Evolutionary conservation across 2,329 filamentous ascomycete genomes (phyloP).

Genomic region (Spiromastix sp.): DNA sequence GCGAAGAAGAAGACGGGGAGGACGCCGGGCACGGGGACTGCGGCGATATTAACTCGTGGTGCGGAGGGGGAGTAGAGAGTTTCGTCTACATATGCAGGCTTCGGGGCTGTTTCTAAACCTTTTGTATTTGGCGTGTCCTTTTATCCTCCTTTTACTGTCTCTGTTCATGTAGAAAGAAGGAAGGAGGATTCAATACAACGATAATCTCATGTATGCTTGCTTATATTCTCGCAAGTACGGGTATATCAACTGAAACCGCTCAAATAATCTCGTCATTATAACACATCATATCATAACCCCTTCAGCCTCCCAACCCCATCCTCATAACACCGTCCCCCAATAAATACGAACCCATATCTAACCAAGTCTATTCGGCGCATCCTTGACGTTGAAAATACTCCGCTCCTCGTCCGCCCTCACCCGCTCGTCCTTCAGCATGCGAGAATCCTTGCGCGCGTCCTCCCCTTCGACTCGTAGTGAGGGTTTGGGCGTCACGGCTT

Average conservation of each 20-base stretch:
- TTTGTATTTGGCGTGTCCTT: too few species aligned
- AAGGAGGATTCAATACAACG: too few species aligned
- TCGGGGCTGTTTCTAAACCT: too few species aligned
- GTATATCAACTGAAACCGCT: too few species aligned
- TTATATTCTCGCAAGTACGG: too few species aligned
- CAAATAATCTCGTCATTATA: too few species aligned
- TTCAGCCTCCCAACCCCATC: not conserved
- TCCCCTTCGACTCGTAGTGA: conserved; percentile 82
- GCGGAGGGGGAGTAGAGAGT: conserved; percentile 25
- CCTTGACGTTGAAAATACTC: conserved; percentile 66
- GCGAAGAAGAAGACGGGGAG: conserved; percentile 85
- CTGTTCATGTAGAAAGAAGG: too few species aligned
- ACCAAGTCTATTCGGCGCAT: conserved; percentile 65
- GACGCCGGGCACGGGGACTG: conserved; percentile 33
- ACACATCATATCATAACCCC: too few species aligned
- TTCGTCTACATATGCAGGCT: too few species aligned
- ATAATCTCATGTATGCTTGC: too few species aligned
- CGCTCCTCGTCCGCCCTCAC: conserved; percentile 49
- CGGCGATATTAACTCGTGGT: conserved; percentile 62
- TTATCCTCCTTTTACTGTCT: too few species aligned
- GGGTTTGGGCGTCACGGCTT: conserved; percentile 74
- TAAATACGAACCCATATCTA: conserved; percentile 42
- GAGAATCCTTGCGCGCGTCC: conserved; percentile 71
- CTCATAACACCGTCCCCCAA: not conserved
- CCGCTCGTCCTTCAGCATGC: conserved; percentile 88